phyloP scores from a whole-genome alignment of 2,329 filamentous ascomycete genomes.

The Curvularia spicifera region DNA sequence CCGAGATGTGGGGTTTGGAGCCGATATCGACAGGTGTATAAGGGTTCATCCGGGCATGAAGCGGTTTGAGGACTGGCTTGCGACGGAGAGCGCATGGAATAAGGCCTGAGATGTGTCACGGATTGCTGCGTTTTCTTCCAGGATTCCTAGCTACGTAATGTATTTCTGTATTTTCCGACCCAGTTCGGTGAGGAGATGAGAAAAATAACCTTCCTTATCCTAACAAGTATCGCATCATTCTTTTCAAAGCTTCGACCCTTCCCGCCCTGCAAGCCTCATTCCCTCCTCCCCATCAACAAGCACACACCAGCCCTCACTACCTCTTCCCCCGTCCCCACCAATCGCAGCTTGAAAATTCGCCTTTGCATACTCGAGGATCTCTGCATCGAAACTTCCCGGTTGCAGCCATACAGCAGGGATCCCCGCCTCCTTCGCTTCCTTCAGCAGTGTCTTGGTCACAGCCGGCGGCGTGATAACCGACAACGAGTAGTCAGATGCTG shows the following conservation, averaged over 20 bases:
- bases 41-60: background rate
- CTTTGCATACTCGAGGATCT: conserved; percentile 72
- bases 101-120: background rate
- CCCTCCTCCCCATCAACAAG: conserved; percentile 51
- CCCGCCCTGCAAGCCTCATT: conserved; percentile 43
- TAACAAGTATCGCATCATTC: background rate
- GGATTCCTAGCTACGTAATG: background rate
- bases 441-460: conserved; percentile 74
- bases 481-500: conserved; percentile 68
- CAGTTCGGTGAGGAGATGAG: background rate
- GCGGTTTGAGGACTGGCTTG: background rate
- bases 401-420: conserved; percentile 72
- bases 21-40: background rate
- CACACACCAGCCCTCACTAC: conserved; percentile 51
- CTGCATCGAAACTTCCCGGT: conserved; percentile 84
- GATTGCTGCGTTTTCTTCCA: background rate
- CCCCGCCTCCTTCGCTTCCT: conserved; percentile 75
- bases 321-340: conserved; percentile 54
- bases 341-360: conserved; percentile 72
- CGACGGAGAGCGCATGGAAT: background rate
- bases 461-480: conserved; percentile 87
- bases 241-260: conserved; percentile 42
- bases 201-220: background rate
- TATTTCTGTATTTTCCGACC: background rate
- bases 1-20: background rate